A percentile compares a stretch with the other conserved stretches of the same genome.
These are phyloP conservation scores for Alloteropsis angusta DNA, from an alignment of 202 grass and related monocot species.

Conservation along the genomic window DNA sequence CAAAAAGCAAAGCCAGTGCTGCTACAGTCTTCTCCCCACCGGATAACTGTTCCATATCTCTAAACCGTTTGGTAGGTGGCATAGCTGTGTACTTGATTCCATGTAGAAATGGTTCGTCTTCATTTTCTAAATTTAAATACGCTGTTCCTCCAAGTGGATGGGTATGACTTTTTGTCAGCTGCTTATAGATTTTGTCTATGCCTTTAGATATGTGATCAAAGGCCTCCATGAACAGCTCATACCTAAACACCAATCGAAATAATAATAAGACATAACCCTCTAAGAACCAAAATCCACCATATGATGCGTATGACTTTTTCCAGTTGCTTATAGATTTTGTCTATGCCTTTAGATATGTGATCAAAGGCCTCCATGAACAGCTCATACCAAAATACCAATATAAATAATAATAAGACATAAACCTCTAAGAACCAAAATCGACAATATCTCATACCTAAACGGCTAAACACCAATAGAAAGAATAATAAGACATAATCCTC, in stretches of 20 bases:
- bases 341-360: conserved; percentile 94
- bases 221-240: conserved; percentile 85
- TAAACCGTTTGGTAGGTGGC: conserved; percentile 95
- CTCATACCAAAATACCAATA: conserved; percentile 58
- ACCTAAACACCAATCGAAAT: conserved; percentile 42
- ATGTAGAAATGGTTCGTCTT: conserved; percentile 87
- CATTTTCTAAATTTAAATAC: conserved; percentile 97
- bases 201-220: conserved; percentile 98
- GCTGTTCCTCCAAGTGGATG: conserved; percentile 95
- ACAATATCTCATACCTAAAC: background rate
- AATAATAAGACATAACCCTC: background rate
- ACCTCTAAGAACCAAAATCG: background rate
- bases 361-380: conserved; percentile 94
- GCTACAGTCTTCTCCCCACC: conserved; percentile 98
- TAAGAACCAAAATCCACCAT: background rate
- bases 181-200: conserved; percentile 98
- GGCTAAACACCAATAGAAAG: too few species aligned
- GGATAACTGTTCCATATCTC: conserved; percentile 98
- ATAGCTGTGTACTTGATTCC: conserved; percentile 99
- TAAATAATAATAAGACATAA: background rate
- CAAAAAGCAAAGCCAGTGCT: conserved; percentile 90
- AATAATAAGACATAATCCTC: background rate
- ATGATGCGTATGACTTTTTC: conserved; percentile 94
- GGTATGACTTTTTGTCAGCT: conserved; percentile 92
- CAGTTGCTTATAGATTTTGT: conserved; percentile 97